Evolutionary conservation across 495 filamentous ascomycete genomes (phyloP), one percentile per base, ranked within the genome.

Genomic region (Sporormia fimetaria): DNA sequence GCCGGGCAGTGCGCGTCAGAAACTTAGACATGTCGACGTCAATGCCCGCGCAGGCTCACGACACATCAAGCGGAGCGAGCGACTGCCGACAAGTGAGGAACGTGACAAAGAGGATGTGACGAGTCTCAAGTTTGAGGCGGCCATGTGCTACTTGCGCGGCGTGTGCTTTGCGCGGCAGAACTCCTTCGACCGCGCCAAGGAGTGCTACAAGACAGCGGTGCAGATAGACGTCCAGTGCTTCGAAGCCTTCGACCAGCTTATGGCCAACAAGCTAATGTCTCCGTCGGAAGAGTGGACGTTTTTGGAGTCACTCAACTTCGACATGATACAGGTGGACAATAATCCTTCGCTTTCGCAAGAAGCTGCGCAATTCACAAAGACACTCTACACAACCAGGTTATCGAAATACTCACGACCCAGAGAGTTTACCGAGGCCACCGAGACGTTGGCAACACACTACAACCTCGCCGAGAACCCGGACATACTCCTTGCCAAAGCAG

Each of bases 191-290:
- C 78, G 87, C 18, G 90, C 90, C 24, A 94, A 94, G 54, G 87
- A 95, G 54, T 95, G 92, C 63, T 99, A 95, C 68, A 95, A 94
- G 64, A 83, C 92, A 52, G 90, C 90, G 5, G 83, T 96, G 28
- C 71, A 83, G 33, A 95, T 99, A 55, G 92, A 99, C 58, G 87
- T 96, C 4, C 87, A 95, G 58, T 99, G 90, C 60, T 96, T 92
- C 55, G 90, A 99, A 58, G 90, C 90, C 2, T 96, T 96, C 55
- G 87, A 94, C 43, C 86, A 94, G 60, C 71, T 99, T 34, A 94
- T 95, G 81, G 87, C 87, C 66, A 96, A 96, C 61, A 81, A 80
- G 14, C 73, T 96, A 18, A 92, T 99, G 84, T 87, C 87, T n/a
- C 88, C 92, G 1, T 80, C 87, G 26, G 92, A 99, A 60, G 90